Evolutionary conservation across 73 alveolate species (phyloP).

Genomic region (Uronychia setigera): DNA sequence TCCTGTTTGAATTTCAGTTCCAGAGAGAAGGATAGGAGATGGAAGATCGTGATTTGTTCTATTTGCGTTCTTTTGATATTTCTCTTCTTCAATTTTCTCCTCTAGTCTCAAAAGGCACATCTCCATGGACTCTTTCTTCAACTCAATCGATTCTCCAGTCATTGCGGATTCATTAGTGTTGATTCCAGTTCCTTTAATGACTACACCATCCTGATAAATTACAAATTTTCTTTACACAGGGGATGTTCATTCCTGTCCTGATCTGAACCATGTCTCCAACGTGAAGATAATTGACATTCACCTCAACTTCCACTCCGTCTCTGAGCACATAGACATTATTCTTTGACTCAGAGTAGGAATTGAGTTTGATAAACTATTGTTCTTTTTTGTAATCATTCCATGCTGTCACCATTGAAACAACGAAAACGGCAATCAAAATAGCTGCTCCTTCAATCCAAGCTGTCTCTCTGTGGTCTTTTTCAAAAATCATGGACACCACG

Average conservation of each 20-base stretch:
- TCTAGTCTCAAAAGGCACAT: constrained; percentile 65
- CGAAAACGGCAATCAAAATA: constrained; percentile 78
- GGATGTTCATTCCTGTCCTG: constrained; percentile 87
- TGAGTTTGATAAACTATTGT: constrained; percentile 57
- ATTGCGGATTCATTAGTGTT: constrained; percentile 91
- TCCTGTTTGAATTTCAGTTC: constrained; percentile 71
- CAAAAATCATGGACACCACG: constrained; percentile 38
- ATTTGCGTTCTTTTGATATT: constrained; percentile 5
- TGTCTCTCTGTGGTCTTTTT: constrained; percentile 55
- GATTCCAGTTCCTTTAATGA: constrained; percentile 81
- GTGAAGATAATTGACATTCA: constrained; percentile 72
- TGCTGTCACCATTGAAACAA: constrained; percentile 80
- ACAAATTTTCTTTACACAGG: constrained; percentile 37
- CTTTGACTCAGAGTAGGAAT: constrained; percentile 71
- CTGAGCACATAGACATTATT: constrained; percentile 80
- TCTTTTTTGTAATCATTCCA: constrained; percentile 75
- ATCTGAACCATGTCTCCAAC: constrained; percentile 91
- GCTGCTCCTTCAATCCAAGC: constrained; percentile 95
- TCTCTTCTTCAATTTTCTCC: constrained; percentile 52
- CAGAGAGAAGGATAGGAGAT: constrained; percentile 80
- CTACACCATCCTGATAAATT: constrained; percentile 43
- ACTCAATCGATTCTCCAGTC: constrained; percentile 92
- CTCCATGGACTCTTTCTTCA: constrained; percentile 65
- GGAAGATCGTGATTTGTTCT: constrained; percentile 66
- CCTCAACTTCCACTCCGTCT: constrained; percentile 60